Percentiles rank a stretch among this genome's conserved stretches.
These are phyloP conservation scores for Excoecaria agallocha DNA, from an alignment of 345 rosid species.

Conservation along the genomic window DNA sequence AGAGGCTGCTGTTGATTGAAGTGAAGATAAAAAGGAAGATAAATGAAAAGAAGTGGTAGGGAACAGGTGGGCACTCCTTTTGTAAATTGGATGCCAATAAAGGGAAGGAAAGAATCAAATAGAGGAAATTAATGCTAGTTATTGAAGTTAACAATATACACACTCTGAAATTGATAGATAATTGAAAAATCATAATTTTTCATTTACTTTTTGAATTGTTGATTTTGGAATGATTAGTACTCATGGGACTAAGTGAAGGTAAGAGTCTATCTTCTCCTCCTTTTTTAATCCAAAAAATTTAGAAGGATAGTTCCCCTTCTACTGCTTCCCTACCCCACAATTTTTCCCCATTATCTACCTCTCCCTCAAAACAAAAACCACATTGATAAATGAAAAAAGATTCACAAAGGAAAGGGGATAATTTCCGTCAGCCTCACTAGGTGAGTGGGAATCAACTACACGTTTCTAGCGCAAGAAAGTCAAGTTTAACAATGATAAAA, in stretches of 20 bases:
- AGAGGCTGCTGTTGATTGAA: not conserved
- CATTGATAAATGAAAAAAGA: not conserved
- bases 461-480: not conserved
- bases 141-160: not conserved
- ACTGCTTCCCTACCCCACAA: not conserved
- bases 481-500: not conserved
- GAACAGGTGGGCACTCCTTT: not conserved
- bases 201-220: not conserved
- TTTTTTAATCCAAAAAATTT: not conserved
- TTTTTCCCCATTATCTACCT: not conserved
- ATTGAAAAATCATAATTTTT: not conserved
- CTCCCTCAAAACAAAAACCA: not conserved
- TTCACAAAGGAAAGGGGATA: not conserved
- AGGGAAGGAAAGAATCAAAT: too few relatives aligned
- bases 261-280: not conserved
- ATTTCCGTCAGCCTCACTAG: not conserved
- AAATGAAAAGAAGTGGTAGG: not conserved
- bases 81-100: too few relatives aligned
- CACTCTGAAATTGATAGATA: not conserved
- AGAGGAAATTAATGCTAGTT: too few relatives aligned
- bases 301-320: not conserved
- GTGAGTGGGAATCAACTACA: slow-evolving; percentile 1
- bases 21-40: not conserved
- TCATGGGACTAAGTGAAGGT: not conserved
- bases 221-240: not conserved